These are phyloP conservation scores for Gossypium laxum DNA, from an alignment of 441 rosid genomes.

Conservation along the genomic window DNA sequence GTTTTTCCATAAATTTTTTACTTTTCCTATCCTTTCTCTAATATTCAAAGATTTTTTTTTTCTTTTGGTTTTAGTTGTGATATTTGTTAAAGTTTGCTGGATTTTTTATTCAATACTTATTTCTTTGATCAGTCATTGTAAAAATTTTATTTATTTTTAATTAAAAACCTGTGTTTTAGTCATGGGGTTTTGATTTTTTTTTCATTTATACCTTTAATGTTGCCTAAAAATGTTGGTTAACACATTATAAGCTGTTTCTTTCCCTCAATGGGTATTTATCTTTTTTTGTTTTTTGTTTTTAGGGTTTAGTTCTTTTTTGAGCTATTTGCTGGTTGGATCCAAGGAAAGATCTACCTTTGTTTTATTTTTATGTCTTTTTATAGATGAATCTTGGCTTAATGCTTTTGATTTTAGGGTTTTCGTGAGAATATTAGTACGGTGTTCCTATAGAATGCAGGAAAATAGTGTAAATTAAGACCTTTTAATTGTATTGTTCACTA, in stretches of 20 bases:
- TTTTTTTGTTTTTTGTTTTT: conserved; percentile 20
- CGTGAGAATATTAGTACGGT: conserved; percentile 1
- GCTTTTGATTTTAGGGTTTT: conserved; percentile 4
- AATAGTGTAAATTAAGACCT: not conserved
- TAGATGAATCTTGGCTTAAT: not conserved
- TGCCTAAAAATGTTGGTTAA: conserved; percentile 12
- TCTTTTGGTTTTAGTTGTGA: not conserved
- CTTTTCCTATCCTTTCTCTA: not conserved
- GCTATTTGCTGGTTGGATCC: conserved; percentile 21
- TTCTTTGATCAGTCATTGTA: conserved; percentile 15
- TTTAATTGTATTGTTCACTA: not conserved
- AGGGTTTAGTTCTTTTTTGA: conserved; percentile 6
- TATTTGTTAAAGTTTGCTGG: not conserved
- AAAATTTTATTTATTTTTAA: conserved; percentile 3
- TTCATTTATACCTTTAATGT: conserved; percentile 1
- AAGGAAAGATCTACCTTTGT: conserved; percentile 13
- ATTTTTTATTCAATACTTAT: not conserved
- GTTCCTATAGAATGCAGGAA: not conserved
- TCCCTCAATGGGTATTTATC: conserved; percentile 13
- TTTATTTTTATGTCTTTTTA: not conserved
- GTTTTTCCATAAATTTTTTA: not conserved
- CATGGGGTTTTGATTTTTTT: not conserved
- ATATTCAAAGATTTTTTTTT: not conserved
- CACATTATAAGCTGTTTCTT: conserved; percentile 12
- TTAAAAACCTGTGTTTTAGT: not conserved